Conservation (phyloP, 306 rosid genomes). For the Prunus armeniaca region DNA sequence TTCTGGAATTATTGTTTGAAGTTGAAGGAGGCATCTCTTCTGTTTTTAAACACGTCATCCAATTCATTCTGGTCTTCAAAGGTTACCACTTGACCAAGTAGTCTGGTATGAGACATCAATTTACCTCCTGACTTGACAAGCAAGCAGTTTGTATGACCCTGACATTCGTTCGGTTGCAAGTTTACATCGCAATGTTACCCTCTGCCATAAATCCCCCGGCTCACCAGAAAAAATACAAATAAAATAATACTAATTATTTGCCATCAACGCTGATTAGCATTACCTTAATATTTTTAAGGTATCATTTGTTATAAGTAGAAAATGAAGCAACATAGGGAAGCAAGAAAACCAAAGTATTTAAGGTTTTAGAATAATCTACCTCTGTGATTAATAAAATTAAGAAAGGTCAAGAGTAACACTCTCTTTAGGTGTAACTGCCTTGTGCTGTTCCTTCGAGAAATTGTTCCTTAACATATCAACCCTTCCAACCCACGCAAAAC, state of each 20-base stretch:
- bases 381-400: conserved; percentile 9
- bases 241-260: no score
- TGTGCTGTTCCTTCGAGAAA: neutral
- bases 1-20: neutral
- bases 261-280: no score
- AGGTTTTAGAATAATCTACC: neutral
- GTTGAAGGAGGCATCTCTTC: neutral
- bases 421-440: conserved; percentile 78
- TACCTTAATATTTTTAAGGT: no score
- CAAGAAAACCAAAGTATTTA: neutral
- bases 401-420: conserved; percentile 71
- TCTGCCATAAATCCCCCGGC: no score
- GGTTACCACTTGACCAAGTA: neutral
- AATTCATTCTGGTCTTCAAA: neutral
- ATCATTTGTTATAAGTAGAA: neutral
- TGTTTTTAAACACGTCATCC: no score
- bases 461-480: conserved; percentile 36
- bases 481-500: conserved; percentile 63
- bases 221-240: no score
- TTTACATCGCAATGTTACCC: neutral
- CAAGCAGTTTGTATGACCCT: neutral
- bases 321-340: neutral
- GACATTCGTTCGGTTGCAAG: neutral
- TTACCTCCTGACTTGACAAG: neutral
- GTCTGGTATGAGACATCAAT: neutral